phyloP scores from a whole-genome alignment of 495 filamentous ascomycete genomes.

The Annulohypoxylon stygium region DNA sequence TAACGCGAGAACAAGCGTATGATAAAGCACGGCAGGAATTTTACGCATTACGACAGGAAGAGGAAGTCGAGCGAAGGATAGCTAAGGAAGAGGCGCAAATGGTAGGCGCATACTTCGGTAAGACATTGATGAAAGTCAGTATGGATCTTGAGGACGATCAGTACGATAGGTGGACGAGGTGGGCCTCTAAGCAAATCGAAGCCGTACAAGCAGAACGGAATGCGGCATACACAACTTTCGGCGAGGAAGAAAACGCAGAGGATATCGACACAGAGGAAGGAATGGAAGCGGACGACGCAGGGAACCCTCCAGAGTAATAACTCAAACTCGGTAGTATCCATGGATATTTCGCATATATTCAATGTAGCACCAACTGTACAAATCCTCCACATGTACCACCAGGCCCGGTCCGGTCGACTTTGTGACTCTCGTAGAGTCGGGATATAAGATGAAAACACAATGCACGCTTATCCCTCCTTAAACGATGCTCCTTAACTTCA shows the following conservation, averaged over 20 bases:
- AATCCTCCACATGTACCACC: conserved; percentile 22
- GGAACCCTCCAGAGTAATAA: background rate
- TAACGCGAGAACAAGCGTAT: conserved; percentile 79
- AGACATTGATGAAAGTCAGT: conserved; percentile 76
- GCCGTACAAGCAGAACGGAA: conserved; percentile 59
- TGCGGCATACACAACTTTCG: conserved; percentile 62
- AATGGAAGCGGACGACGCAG: background rate
- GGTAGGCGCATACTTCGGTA: conserved; percentile 88
- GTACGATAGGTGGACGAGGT: conserved; percentile 84
- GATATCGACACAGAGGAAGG: conserved; percentile 33
- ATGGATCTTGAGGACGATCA: conserved; percentile 83
- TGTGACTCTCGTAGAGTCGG: conserved; percentile 21
- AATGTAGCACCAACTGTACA: conserved; percentile 48
- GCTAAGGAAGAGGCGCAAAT: conserved; percentile 89
- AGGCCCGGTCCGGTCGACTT: conserved; percentile 14
- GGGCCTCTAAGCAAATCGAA: conserved; percentile 70
- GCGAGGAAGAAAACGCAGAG: conserved; percentile 46
- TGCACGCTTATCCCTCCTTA: conserved; percentile 8
- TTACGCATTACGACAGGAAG: conserved; percentile 81
- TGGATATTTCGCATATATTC: conserved; percentile 24
- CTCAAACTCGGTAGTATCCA: background rate
- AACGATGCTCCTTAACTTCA: conserved; percentile 20
- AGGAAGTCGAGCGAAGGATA: conserved; percentile 86
- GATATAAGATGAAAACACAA: conserved; percentile 14
- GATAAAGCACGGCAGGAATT: conserved; percentile 91